These are phyloP conservation scores for Picochlorum sp. DNA, from an alignment of 139 green algal species.

Conservation along the genomic window DNA sequence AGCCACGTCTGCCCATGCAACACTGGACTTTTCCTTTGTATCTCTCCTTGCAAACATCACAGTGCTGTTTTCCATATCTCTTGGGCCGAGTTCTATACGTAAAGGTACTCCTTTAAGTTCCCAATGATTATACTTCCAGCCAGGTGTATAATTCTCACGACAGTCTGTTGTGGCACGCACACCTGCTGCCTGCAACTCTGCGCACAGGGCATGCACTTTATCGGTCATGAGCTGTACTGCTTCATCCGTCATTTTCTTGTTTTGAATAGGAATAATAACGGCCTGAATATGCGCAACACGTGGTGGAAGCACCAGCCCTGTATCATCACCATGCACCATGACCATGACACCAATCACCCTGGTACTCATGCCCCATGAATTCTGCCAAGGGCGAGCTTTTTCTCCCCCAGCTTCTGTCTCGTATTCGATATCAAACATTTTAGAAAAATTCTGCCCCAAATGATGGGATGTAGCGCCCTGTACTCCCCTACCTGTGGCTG, in stretches of 20 bases:
- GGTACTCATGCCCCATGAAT: conserved; percentile 94
- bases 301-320: conserved; percentile 91
- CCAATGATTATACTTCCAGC: conserved; percentile 99
- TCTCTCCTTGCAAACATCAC: conserved; percentile 83
- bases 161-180: conserved; percentile 71
- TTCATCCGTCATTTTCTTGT: conserved; percentile 54
- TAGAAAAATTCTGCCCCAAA: conserved; percentile 97
- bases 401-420: conserved; percentile 63
- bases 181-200: conserved; percentile 37
- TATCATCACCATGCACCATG: conserved; percentile 98
- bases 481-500: conserved; percentile 82
- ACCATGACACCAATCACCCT: conserved; percentile 95
- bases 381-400: conserved; percentile 84
- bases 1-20: conserved; percentile 66
- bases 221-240: conserved; percentile 40
- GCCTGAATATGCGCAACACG: conserved; percentile 73
- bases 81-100: conserved; percentile 86
- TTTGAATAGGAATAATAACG: conserved; percentile 84
- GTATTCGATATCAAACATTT: conserved; percentile 83
- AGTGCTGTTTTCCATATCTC: conserved; percentile 77
- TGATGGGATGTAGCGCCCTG: conserved; percentile 93
- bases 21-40: conserved; percentile 80
- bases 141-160: conserved; percentile 92
- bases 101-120: conserved; percentile 93
- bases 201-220: conserved; percentile 30